A percentile compares a stretch with the other conserved stretches of the same genome.
phyloP scores from a whole-genome alignment of 2,329 filamentous ascomycete species.

The Arthroderma sp. region DNA sequence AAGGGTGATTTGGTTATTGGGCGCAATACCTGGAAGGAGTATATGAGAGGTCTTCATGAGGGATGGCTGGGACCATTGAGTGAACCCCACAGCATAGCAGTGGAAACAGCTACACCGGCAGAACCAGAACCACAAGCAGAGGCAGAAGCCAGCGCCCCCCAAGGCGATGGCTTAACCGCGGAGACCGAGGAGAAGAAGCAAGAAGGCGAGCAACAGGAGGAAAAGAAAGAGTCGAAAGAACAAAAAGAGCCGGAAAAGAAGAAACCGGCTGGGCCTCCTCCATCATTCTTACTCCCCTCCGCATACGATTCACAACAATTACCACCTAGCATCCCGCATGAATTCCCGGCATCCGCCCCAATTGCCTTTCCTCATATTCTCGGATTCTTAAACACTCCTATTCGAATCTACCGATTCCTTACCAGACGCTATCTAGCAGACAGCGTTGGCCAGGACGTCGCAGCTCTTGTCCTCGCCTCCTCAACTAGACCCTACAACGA shows the following conservation, averaged over 20 bases:
- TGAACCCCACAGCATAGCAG: constrained; percentile 18
- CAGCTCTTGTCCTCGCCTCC: constrained; percentile 60
- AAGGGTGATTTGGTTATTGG: constrained; percentile 81
- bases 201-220: constrained; percentile 24
- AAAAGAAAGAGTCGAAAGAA: constrained; percentile 39
- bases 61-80: constrained; percentile 85
- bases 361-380: constrained; percentile 80
- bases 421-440: constrained; percentile 74
- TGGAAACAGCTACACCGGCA: constrained; percentile 3
- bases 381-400: constrained; percentile 81
- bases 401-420: constrained; percentile 74
- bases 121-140: constrained; percentile 11
- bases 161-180: constrained; percentile 15
- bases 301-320: constrained; percentile 57
- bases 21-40: constrained; percentile 93
- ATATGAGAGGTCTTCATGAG: constrained; percentile 82
- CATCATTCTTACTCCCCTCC: constrained; percentile 58
- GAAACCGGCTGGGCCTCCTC: constrained; percentile 45
- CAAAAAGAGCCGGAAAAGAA: constrained; percentile 35
- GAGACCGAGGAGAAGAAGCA: background rate
- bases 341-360: constrained; percentile 58
- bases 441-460: constrained; percentile 72
- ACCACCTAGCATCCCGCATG: constrained; percentile 51
- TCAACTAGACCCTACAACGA: constrained; percentile 28
- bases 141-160: constrained; percentile 3